Evolutionary conservation across 2,329 filamentous ascomycete genomes (phyloP), one percentile per base, ranked within the genome.

Genomic region (Epichloe typhina): DNA sequence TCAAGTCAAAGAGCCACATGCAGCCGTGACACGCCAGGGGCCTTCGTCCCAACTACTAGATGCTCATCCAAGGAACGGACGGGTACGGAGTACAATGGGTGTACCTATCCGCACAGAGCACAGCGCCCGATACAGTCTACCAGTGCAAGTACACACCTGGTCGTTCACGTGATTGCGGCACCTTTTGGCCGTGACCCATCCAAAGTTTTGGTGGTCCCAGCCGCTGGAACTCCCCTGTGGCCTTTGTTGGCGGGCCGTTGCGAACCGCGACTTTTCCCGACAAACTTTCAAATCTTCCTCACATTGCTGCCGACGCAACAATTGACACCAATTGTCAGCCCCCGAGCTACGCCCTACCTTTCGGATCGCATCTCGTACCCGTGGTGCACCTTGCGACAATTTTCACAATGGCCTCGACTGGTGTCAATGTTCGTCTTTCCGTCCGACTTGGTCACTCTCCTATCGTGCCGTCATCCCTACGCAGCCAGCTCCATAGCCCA

Each of bases 391-490:
- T 67, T 67, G 65, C 72, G 62, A 66, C 64, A 63, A 59, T 59
- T 60, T 66, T 60, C 63, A 61, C 70, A 72, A 84, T 84, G 80
- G 77, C 80, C 70, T 74, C 79, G 58, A 81, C 82, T 67, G 80
- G 80, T 74, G 79, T 83, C 67, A 84, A 84, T 70, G 81, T 84
- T 72, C 58, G 74, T 74, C 57, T 55, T 62, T 58, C 49, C 46
- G 36, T 19, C 37, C 40, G 31, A 11, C 39, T 59, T 26, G 1
- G 23, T 26, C 23, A 58, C 56, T 58, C 53, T 58, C 58, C 57
- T 53, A 58, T 58, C 55, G 39, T 46, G 38, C 44, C 7, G 15
- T 21, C 45, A 15, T 21, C n/a, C 35, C 13, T 19, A 15, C n/a
- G 36, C 15, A 12, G 19, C 15, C 35, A 35, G 36, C 26, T 37